These are phyloP conservation scores for Lizonia empirigonia DNA, from an alignment of 2,329 filamentous ascomycete genomes.

Conservation along the genomic window DNA sequence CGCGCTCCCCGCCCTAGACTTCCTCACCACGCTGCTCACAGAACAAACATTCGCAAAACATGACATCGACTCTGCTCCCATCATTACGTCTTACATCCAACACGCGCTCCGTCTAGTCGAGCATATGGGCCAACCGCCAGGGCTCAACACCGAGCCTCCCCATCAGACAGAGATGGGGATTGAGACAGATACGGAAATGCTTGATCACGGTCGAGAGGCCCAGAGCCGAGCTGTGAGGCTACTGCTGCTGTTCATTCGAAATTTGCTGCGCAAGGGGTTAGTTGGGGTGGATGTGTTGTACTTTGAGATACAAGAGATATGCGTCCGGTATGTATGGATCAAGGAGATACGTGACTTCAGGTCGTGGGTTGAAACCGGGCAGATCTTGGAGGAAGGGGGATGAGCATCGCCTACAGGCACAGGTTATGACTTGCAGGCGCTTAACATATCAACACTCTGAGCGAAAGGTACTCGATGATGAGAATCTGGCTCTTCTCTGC, in stretches of 20 bases:
- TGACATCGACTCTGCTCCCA: slow-evolving; percentile 35
- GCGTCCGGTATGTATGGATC: slow-evolving; percentile 49
- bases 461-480: no score
- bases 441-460: no score
- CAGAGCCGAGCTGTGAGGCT: slow-evolving; percentile 46
- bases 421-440: no score
- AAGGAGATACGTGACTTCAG: slow-evolving; percentile 50
- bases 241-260: slow-evolving; percentile 48
- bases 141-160: slow-evolving; percentile 3
- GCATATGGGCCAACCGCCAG: slow-evolving; percentile 32
- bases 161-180: neutral
- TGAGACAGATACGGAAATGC: neutral
- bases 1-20: slow-evolving; percentile 46
- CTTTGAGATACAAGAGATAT: slow-evolving; percentile 51
- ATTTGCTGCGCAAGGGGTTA: slow-evolving; percentile 43
- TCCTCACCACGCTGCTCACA: slow-evolving; percentile 47
- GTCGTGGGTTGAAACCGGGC: slow-evolving; percentile 34
- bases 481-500: no score
- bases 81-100: slow-evolving; percentile 47
- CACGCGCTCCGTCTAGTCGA: slow-evolving; percentile 47
- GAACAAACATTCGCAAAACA: slow-evolving; percentile 27
- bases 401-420: no score
- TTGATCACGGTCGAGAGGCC: slow-evolving; percentile 41
- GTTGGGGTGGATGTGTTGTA: slow-evolving; percentile 40
- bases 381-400: neutral